Base-by-base conservation (phyloP, 495 filamentous ascomycete genomes). In the Neurospora sp. region DNA sequence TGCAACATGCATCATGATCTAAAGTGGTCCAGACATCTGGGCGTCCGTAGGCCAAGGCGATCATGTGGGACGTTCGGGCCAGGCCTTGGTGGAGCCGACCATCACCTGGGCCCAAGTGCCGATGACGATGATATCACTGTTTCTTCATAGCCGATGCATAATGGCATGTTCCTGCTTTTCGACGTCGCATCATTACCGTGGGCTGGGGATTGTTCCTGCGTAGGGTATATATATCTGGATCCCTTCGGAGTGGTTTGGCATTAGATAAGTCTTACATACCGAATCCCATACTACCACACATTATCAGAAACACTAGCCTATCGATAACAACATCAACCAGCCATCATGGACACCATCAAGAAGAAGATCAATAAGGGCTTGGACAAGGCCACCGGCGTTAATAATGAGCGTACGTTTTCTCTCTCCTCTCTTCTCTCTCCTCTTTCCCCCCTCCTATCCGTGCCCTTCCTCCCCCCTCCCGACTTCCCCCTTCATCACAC, bases 401-500 rank as follows among this genome's bases (percentile, higher is more conserved):
- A 77, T 6, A 4, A 72, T 0, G 75, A 77, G 61, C 75, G 73
- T 77, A 71, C n/a, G 75, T 41, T n/a, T 10, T 18, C 5, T 27
- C 11, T 22, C 16, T 22, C 7, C 3, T 35, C 11, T 16, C 40
- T 61, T 16, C 5, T 8, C 11, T 22, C 11, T 27, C 10, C 10
- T 22, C 48, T 12, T 27, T 8, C 10, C 9, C 3, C 42, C 46
- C 44, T 9, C n/a, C 2, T 44, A 18, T 16, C 41, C 41, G 41
- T 44, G 41, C 46, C n/a, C n/a, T n/a, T n/a, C 18, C 18, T 46
- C 20, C 9, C 44, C n/a, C 44, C 44, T 46, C 42, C 7, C 18
- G 16, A 44, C 41, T 14, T 7, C 41, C 4, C 41, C 41, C 41
- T 18, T 44, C 14, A 42, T 16, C 41, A 18, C 31, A 35, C 31